These are phyloP conservation scores for Incumbomyces lentus DNA, from an alignment of 2,329 filamentous ascomycete species.

Conservation along the genomic window DNA sequence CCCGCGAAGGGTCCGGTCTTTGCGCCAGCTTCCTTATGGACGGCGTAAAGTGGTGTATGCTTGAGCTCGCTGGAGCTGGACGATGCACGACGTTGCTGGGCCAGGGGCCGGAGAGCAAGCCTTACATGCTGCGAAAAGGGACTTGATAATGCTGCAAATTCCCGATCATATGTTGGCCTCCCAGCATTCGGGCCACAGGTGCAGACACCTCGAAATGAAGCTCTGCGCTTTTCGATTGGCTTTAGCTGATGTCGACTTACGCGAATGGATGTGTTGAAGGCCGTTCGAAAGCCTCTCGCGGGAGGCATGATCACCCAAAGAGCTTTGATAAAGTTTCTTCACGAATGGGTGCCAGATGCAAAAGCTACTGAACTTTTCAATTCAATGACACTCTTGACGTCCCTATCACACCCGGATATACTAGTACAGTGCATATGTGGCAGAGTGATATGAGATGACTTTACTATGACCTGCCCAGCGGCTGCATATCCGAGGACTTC, in stretches of 20 bases:
- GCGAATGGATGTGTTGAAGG: neutral
- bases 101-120: neutral
- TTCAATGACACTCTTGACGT: too few species aligned
- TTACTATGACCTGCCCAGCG: neutral
- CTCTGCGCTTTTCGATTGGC: neutral
- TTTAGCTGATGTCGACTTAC: neutral
- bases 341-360: neutral
- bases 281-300: neutral
- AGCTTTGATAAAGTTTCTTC: neutral
- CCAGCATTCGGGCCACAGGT: neutral
- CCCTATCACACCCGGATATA: too few species aligned
- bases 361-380: neutral
- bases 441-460: too few species aligned
- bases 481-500: neutral
- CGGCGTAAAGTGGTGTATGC: conserved; percentile 63
- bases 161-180: neutral
- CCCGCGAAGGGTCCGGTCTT: conserved; percentile 98
- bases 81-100: conserved; percentile 4
- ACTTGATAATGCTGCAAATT: neutral
- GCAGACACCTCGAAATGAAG: conserved; percentile 1
- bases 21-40: conserved; percentile 66
- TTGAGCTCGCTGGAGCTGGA: conserved; percentile 19
- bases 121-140: neutral
- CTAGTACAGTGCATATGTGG: too few species aligned
- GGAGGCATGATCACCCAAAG: neutral